Percentiles rank a stretch among this genome's conserved stretches.
Evolutionary conservation across 768 basidiomycete species (phyloP).

Genomic region (Leucosporidium creatinivorum): DNA sequence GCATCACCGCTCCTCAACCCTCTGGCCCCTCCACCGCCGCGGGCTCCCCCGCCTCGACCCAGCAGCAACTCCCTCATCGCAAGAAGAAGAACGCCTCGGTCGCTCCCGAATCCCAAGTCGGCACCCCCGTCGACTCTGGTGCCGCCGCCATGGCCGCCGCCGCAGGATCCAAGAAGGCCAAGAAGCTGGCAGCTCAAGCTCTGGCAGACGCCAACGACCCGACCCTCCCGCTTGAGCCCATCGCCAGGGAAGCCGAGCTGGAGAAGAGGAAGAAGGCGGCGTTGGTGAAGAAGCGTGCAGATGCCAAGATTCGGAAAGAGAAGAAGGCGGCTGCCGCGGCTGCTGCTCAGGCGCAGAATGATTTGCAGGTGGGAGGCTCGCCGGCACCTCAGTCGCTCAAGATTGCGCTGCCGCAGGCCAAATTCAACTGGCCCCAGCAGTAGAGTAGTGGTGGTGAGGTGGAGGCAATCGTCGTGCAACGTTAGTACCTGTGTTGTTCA

Average conservation of each 20-base stretch:
- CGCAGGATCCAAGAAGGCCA: neutral
- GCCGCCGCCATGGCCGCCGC: neutral
- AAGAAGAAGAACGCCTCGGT: constrained; percentile 1
- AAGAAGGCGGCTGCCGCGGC: neutral
- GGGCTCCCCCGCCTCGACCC: neutral
- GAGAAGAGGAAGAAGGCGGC: too few species aligned
- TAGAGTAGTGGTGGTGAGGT: too few species aligned
- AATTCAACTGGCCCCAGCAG: too few species aligned
- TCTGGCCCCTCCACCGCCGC: neutral
- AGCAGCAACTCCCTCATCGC: neutral
- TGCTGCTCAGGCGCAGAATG: neutral
- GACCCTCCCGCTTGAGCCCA: too few species aligned
- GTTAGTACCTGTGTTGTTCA: too few species aligned
- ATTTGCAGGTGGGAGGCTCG: too few species aligned
- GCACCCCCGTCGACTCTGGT: neutral
- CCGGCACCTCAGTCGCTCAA: too few species aligned
- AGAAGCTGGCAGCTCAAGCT: neutral
- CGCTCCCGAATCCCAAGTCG: neutral
- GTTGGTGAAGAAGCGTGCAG: too few species aligned
- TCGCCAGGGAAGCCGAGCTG: too few species aligned
- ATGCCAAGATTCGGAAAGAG: neutral
- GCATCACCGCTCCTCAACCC: neutral
- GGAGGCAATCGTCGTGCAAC: too few species aligned
- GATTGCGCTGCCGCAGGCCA: too few species aligned
- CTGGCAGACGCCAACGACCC: too few species aligned